Evolutionary conservation across 2,329 filamentous ascomycete species (phyloP).

Genomic region (Epichloe sylvatica): DNA sequence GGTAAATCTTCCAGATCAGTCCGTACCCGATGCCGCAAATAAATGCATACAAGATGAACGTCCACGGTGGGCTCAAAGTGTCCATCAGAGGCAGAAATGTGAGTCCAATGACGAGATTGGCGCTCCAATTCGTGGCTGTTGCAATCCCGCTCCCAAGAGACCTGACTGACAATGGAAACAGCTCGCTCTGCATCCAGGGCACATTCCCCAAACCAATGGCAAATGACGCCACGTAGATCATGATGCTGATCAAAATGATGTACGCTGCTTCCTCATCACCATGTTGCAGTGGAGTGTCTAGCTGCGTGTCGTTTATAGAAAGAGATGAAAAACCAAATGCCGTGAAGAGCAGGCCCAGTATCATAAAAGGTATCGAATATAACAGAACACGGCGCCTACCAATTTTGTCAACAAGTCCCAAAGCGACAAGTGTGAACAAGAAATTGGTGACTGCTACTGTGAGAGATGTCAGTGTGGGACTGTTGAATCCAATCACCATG

Average conservation of each 20-base stretch:
- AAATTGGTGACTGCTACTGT: conserved; percentile 76
- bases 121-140: conserved; percentile 74
- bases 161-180: conserved; percentile 67
- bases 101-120: conserved; percentile 73
- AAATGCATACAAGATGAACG: conserved; percentile 65
- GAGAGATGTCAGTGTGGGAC: conserved; percentile 66
- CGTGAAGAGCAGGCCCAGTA: conserved; percentile 54
- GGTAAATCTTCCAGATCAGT: conserved; percentile 61
- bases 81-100: conserved; percentile 86
- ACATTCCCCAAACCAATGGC: conserved; percentile 82
- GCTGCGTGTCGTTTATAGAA: conserved; percentile 23
- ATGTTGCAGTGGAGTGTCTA: conserved; percentile 8
- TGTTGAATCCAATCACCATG: conserved; percentile 59
- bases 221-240: conserved; percentile 73
- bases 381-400: conserved; percentile 70
- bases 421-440: conserved; percentile 59
- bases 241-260: conserved; percentile 59
- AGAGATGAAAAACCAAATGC: conserved; percentile 59
- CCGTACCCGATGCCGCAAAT: conserved; percentile 58
- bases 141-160: conserved; percentile 58
- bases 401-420: conserved; percentile 64
- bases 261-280: conserved; percentile 24
- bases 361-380: conserved; percentile 75
- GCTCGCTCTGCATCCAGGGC: conserved; percentile 90
- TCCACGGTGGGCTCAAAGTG: conserved; percentile 54